Evolutionary conservation across 495 filamentous ascomycete genomes (phyloP).

Genomic region (Aspergillus indologenus): DNA sequence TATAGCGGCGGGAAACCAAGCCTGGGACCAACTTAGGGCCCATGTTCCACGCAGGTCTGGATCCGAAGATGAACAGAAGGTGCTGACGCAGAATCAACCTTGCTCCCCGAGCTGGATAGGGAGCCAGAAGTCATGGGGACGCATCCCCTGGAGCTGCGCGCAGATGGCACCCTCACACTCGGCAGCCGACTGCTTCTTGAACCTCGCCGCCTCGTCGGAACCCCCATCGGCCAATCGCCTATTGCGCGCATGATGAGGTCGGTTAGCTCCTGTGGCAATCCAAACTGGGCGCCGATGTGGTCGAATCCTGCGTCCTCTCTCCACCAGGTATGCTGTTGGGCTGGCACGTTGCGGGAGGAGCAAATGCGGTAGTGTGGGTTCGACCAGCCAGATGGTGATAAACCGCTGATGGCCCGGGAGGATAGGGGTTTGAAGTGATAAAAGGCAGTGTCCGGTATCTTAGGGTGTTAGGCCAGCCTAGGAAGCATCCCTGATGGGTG

Average conservation of each 20-base stretch:
- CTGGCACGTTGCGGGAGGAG: conserved; percentile 15
- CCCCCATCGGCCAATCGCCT: neutral
- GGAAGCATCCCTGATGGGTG: conserved; percentile 10
- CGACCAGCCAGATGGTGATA: conserved; percentile 14
- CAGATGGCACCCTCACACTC: neutral
- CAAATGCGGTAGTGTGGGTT: conserved; percentile 14
- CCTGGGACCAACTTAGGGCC: too few species aligned
- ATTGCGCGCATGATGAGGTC: neutral
- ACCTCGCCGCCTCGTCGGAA: neutral
- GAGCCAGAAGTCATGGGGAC: neutral
- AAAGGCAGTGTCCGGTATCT: conserved; percentile 12
- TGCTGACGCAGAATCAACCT: too few species aligned
- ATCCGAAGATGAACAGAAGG: too few species aligned
- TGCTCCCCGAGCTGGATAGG: neutral
- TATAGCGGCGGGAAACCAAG: too few species aligned
- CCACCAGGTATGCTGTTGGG: conserved; percentile 11
- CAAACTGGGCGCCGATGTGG: too few species aligned
- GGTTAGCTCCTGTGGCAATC: neutral
- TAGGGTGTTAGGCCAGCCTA: conserved; percentile 16
- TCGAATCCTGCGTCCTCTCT: neutral
- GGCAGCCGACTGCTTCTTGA: neutral
- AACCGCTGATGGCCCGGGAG: conserved; percentile 11
- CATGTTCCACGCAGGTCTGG: too few species aligned
- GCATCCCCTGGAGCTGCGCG: neutral
- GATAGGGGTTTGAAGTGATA: conserved; percentile 9